Evolutionary conservation across 208 protist species (phyloP).

Genomic region (Willaertia magna): DNA sequence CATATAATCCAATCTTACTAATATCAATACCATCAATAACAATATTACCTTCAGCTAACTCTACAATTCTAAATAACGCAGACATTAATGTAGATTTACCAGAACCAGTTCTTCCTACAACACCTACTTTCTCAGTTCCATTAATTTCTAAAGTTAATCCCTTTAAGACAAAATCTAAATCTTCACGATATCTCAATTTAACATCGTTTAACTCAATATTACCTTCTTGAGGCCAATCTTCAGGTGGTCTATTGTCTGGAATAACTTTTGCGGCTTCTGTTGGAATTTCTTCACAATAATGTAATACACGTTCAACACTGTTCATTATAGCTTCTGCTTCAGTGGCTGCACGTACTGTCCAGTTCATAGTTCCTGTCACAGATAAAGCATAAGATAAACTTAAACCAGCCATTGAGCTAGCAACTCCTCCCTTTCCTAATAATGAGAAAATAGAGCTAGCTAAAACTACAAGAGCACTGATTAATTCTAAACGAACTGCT

Average conservation of each 20-base stretch:
- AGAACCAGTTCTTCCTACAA: constrained; percentile 42
- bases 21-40: constrained; percentile 76
- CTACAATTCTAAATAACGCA: background rate
- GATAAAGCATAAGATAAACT: constrained; percentile 35
- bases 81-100: constrained; percentile 40
- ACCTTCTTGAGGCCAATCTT: constrained; percentile 37
- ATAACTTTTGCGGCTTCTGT: constrained; percentile 20
- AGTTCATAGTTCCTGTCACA: constrained; percentile 32
- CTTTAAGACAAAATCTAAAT: constrained; percentile 51
- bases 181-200: constrained; percentile 52
- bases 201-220: constrained; percentile 49
- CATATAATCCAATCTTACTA: constrained; percentile 53
- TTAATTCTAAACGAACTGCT: constrained; percentile 37
- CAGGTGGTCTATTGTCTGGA: constrained; percentile 19
- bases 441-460: constrained; percentile 25
- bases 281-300: constrained; percentile 31
- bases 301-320: constrained; percentile 35
- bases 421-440: background rate
- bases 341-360: constrained; percentile 25
- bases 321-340: constrained; percentile 37
- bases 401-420: constrained; percentile 15
- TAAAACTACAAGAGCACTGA: constrained; percentile 30
- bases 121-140: constrained; percentile 46
- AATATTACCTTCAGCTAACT: background rate
- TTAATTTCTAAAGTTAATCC: constrained; percentile 42